These are phyloP conservation scores for Senna siamea DNA, from an alignment of 306 rosid species.

Conservation along the genomic window DNA sequence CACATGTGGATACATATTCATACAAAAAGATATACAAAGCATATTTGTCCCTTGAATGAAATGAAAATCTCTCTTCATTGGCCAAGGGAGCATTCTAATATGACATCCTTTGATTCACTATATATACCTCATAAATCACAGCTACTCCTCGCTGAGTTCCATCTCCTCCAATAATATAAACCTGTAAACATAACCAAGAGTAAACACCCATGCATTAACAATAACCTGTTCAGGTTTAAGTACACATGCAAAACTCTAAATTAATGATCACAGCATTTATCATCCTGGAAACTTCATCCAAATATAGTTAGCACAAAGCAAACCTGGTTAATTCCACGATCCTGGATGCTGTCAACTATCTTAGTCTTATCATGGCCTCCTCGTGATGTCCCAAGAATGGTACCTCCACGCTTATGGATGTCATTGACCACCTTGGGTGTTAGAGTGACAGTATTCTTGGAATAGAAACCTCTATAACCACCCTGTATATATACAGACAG, in stretches of 20 bases:
- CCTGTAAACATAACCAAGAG: slow-evolving; percentile 52
- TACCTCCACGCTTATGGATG: slow-evolving; percentile 97
- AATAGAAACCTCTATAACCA: slow-evolving; percentile 91
- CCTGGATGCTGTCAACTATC: slow-evolving; percentile 97
- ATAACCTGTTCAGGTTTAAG: slow-evolving; percentile 30
- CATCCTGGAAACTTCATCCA: slow-evolving; percentile 24
- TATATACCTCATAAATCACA: slow-evolving; percentile 82
- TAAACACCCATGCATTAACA: slow-evolving; percentile 35
- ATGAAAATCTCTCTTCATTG: slow-evolving; percentile 26
- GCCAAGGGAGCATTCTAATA: slow-evolving; percentile 22
- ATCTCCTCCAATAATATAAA: slow-evolving; percentile 96
- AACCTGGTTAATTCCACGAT: slow-evolving; percentile 95
- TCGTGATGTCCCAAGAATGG: slow-evolving; percentile 86
- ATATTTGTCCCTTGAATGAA: slow-evolving; percentile 31
- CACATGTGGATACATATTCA: background rate
- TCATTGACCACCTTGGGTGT: slow-evolving; percentile 91
- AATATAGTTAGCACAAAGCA: slow-evolving; percentile 27
- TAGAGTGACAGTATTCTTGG: slow-evolving; percentile 69
- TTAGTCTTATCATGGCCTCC: slow-evolving; percentile 91
- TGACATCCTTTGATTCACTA: slow-evolving; percentile 33
- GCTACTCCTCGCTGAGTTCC: slow-evolving; percentile 96
- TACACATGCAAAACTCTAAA: slow-evolving; percentile 17
- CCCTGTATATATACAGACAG: slow-evolving; percentile 57
- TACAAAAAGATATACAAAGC: slow-evolving; percentile 28
- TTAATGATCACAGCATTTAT: slow-evolving; percentile 24